A percentile compares a stretch with the other conserved stretches of the same genome.
Evolutionary conservation across 2,329 filamentous ascomycete genomes (phyloP).

Genomic region (Xylariaceae sp.): DNA sequence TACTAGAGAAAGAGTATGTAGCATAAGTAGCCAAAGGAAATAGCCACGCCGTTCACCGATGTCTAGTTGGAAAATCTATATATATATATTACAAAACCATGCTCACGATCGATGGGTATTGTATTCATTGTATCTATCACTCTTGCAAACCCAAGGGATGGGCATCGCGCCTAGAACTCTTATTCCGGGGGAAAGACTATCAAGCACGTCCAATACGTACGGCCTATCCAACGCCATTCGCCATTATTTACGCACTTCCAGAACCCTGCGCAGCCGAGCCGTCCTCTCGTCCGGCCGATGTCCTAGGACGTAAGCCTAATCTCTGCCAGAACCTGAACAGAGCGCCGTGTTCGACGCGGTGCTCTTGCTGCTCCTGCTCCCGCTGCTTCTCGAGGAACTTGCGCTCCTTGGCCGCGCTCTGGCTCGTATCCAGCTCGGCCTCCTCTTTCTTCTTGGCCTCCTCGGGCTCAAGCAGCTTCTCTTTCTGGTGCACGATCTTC

Average conservation of each 20-base stretch:
- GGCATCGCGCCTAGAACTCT: constrained; percentile 16
- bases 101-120: neutral
- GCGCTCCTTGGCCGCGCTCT: constrained; percentile 58
- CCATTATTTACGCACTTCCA: neutral
- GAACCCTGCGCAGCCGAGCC: constrained; percentile 4
- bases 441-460: constrained; percentile 60
- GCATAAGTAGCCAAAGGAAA: no score
- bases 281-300: constrained; percentile 19
- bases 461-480: constrained; percentile 64
- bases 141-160: constrained; percentile 9
- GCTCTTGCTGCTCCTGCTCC: constrained; percentile 31
- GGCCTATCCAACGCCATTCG: neutral
- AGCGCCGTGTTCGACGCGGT: constrained; percentile 42
- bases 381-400: constrained; percentile 45
- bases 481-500: constrained; percentile 55
- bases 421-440: constrained; percentile 61
- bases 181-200: neutral
- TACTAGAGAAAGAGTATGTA: no score
- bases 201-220: neutral
- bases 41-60: neutral
- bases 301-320: constrained; percentile 40
- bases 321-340: constrained; percentile 45
- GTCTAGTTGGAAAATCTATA: neutral
- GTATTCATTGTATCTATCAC: neutral
- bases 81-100: no score